A percentile compares a stretch with the other conserved stretches of the same genome.
These are phyloP conservation scores for Ophiostoma australiae DNA, from an alignment of 2,329 filamentous ascomycete species.

Conservation along the genomic window DNA sequence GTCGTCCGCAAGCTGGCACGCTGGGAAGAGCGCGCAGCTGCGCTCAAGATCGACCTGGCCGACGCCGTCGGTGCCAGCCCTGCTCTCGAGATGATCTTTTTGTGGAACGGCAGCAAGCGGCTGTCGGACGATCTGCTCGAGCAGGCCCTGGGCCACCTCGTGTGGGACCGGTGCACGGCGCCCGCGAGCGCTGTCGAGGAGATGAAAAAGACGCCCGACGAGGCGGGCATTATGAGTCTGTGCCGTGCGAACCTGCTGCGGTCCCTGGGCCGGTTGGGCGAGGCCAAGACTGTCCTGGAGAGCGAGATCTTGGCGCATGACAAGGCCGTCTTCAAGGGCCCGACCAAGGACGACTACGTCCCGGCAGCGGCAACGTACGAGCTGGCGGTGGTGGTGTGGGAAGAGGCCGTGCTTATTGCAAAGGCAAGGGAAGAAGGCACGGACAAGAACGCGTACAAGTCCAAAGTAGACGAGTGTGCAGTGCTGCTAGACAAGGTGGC, in stretches of 20 bases:
- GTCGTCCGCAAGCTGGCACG: constrained; percentile 78
- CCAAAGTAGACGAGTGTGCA: constrained; percentile 57
- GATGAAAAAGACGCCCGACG: constrained; percentile 52
- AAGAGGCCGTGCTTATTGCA: constrained; percentile 46
- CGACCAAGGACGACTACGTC: constrained; percentile 63
- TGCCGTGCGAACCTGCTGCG: constrained; percentile 62
- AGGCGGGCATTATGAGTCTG: constrained; percentile 61
- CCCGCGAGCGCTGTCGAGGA: constrained; percentile 39
- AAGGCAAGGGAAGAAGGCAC: neutral
- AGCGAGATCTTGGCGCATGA: constrained; percentile 62
- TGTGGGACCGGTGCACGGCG: constrained; percentile 59
- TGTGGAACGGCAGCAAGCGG: constrained; percentile 85
- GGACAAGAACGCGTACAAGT: constrained; percentile 31
- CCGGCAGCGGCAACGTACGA: constrained; percentile 78
- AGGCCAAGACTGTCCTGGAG: constrained; percentile 62
- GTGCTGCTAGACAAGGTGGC: constrained; percentile 62
- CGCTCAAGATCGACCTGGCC: constrained; percentile 61
- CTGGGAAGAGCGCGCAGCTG: constrained; percentile 74
- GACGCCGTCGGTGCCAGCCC: constrained; percentile 80
- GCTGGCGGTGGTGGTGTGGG: constrained; percentile 76
- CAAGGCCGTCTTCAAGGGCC: constrained; percentile 53
- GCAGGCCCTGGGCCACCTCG: constrained; percentile 56
- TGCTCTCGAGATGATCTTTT: constrained; percentile 83
- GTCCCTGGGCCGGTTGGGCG: constrained; percentile 55
- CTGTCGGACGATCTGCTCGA: constrained; percentile 65